Percentiles rank a stretch among this genome's conserved stretches.
These are phyloP conservation scores for Tetrapisispora phaffii DNA, from an alignment of 805 yeast species.

Conservation along the genomic window DNA sequence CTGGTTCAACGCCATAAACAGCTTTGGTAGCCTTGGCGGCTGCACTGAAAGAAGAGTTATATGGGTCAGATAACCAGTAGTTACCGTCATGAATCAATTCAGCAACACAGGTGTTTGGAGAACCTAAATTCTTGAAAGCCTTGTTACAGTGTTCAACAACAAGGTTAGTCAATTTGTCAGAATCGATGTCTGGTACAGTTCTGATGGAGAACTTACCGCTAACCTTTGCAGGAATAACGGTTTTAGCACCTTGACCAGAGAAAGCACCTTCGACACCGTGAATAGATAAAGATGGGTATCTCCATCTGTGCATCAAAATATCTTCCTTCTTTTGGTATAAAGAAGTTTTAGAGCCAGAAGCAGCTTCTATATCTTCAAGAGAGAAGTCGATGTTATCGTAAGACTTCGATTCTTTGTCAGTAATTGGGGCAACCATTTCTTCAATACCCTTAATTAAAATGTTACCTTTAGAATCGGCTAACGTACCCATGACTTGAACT, in stretches of 20 bases:
- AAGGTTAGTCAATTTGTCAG: conserved; percentile 63
- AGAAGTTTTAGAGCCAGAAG: conserved; percentile 81
- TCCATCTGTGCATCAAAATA: conserved; percentile 96
- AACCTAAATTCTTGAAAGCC: conserved; percentile 54
- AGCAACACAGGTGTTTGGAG: conserved; percentile 65
- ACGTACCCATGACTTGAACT: conserved; percentile 59
- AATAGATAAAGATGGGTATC: conserved; percentile 89
- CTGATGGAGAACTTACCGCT: conserved; percentile 92
- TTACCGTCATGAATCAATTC: conserved; percentile 89
- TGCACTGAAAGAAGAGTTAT: conserved; percentile 85
- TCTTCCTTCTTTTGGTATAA: conserved; percentile 68
- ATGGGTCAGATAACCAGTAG: conserved; percentile 94
- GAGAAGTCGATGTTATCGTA: conserved; percentile 83
- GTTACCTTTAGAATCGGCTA: conserved; percentile 75
- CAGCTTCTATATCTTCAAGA: conserved; percentile 73
- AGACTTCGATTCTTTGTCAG: conserved; percentile 64
- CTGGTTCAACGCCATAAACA: conserved; percentile 94
- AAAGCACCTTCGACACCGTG: conserved; percentile 99
- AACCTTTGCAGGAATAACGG: conserved; percentile 94
- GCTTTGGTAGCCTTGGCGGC: conserved; percentile 89
- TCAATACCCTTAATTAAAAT: conserved; percentile 79
- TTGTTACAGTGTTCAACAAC: conserved; percentile 63
- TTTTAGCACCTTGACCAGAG: conserved; percentile 90
- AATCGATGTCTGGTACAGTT: conserved; percentile 91
- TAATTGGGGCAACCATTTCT: conserved; percentile 92